These are phyloP conservation scores for Haplosporangium sp. DNA, from an alignment of 371 early-diverging fungal genomes.

Conservation along the genomic window DNA sequence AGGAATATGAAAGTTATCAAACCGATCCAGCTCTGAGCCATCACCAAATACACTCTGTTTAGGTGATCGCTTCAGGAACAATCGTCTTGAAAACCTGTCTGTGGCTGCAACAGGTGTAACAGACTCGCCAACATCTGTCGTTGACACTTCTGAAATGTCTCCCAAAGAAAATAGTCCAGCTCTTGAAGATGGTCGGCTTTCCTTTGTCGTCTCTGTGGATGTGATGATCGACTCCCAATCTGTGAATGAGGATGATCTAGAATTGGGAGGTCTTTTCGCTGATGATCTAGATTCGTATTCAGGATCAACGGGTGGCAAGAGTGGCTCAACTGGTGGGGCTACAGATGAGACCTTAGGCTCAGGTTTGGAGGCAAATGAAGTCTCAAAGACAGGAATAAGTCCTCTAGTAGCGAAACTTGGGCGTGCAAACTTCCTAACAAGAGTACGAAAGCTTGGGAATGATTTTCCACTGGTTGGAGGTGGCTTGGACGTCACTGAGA, in stretches of 20 bases:
- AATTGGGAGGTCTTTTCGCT: constrained; percentile 9
- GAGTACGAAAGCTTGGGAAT: constrained; percentile 31
- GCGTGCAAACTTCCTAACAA: constrained; percentile 26
- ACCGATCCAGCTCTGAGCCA: constrained; percentile 45
- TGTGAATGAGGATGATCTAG: constrained; percentile 38
- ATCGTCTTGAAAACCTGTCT: constrained; percentile 22
- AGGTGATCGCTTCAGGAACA: constrained; percentile 37
- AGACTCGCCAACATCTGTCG: constrained; percentile 19
- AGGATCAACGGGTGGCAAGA: not conserved
- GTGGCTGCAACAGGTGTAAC: constrained; percentile 2
- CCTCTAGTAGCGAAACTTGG: constrained; percentile 26
- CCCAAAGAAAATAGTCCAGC: constrained; percentile 20
- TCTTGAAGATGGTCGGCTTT: constrained; percentile 27
- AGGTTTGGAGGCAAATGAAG: not conserved
- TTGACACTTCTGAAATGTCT: constrained; percentile 30
- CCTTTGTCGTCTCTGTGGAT: constrained; percentile 28
- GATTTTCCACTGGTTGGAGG: constrained; percentile 11
- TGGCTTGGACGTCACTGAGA: not conserved
- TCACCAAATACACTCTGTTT: constrained; percentile 42
- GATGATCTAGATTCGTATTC: not conserved
- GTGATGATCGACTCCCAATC: constrained; percentile 21
- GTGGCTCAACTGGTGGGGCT: not conserved
- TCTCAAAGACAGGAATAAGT: constrained; percentile 25
- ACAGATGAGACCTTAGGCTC: not conserved
- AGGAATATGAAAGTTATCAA: constrained; percentile 38